Percentiles rank a stretch among this genome's conserved stretches.
Conservation (phyloP, 2,329 filamentous ascomycete genomes). For the Akanthomyces uredinophilus region DNA sequence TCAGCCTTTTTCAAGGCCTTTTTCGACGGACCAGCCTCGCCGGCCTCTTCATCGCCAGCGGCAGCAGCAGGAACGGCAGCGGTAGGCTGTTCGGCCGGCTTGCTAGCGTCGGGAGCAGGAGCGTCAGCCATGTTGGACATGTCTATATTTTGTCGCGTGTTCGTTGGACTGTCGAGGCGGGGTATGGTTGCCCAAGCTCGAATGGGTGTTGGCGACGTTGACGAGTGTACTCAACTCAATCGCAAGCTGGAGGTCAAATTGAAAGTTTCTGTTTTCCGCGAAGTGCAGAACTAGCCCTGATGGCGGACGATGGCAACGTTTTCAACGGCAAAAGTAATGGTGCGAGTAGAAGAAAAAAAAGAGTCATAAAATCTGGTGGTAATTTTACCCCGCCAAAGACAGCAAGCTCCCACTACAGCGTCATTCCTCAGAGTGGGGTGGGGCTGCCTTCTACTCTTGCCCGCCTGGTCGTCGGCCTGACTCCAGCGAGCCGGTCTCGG, state of each 20-base stretch:
- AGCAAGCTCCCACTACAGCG: too few relatives aligned
- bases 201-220: neutral
- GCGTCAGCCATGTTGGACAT: constrained; percentile 28
- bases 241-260: neutral
- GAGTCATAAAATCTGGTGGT: constrained; percentile 10
- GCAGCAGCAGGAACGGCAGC: constrained; percentile 9
- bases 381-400: constrained; percentile 12
- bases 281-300: neutral
- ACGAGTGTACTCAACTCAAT: neutral
- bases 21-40: constrained; percentile 53
- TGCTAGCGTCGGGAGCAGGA: constrained; percentile 18
- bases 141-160: neutral
- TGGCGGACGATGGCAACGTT: neutral
- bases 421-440: neutral
- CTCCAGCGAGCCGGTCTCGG: constrained; percentile 1
- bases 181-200: neutral
- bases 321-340: neutral
- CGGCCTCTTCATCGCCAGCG: constrained; percentile 15
- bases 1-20: constrained; percentile 81
- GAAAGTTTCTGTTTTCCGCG: too few relatives aligned
- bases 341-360: neutral
- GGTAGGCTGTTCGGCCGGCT: constrained; percentile 9
- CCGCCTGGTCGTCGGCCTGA: neutral
- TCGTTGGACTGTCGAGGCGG: neutral
- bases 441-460: neutral